A percentile compares a stretch with the other conserved stretches of the same genome.
Evolutionary conservation across 768 basidiomycete species (phyloP).

Genomic region (Dendrothele bispora): DNA sequence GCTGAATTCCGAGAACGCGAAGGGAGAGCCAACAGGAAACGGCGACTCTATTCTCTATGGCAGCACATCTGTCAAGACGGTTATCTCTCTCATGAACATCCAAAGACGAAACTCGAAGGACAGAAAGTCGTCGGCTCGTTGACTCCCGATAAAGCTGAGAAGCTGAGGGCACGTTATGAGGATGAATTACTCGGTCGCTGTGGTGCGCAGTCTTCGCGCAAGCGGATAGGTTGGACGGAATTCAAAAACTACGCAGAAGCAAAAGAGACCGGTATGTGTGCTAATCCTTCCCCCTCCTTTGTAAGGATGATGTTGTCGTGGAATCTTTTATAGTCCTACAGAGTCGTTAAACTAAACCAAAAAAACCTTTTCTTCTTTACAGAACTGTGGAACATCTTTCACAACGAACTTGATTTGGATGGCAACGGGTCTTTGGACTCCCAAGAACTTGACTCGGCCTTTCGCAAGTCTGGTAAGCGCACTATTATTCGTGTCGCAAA

Average conservation of each 20-base stretch:
- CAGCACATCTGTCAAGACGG: conserved; percentile 43
- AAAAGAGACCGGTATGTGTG: conserved; percentile 75
- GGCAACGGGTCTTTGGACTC: conserved; percentile 81
- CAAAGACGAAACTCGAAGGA: conserved; percentile 13
- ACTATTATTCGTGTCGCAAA: conserved; percentile 11
- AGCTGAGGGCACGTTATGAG: conserved; percentile 71
- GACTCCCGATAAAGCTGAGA: conserved; percentile 62
- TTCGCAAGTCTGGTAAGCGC: conserved; percentile 68
- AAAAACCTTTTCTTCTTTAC: conserved; percentile 13
- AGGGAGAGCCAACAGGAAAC: conserved; percentile 56
- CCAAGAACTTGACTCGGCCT: conserved; percentile 56
- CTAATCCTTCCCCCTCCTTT: conserved; percentile 12
- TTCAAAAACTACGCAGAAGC: conserved; percentile 75
- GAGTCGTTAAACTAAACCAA: too few relatives aligned
- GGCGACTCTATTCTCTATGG: conserved; percentile 65
- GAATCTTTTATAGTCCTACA: too few relatives aligned
- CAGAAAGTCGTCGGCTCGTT: conserved; percentile 25
- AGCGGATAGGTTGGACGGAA: conserved; percentile 64
- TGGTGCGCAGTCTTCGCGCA: conserved; percentile 41
- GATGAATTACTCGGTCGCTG: conserved; percentile 68
- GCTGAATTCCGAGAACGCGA: conserved; percentile 65
- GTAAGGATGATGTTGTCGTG: neutral
- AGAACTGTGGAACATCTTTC: conserved; percentile 94
- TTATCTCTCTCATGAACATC: conserved; percentile 9
- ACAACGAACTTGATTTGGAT: conserved; percentile 87